Evolutionary conservation across 805 yeast species (phyloP).

Genomic region (Ogataea degrootiae): DNA sequence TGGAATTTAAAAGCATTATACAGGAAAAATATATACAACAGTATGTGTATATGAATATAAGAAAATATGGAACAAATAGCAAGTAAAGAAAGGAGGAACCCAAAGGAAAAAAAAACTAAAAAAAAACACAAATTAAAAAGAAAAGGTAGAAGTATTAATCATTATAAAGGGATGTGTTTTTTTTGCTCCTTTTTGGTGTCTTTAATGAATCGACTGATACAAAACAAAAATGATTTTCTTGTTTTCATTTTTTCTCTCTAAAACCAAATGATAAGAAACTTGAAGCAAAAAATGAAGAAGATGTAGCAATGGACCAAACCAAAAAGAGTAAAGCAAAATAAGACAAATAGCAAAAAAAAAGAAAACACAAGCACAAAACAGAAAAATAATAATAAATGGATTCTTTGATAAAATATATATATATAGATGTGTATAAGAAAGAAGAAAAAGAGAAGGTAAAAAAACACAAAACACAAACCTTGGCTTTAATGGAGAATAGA

Average conservation of each 20-base stretch:
- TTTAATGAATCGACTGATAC: no score
- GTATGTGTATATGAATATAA: not conserved
- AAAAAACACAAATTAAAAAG: not conserved
- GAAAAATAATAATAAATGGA: not conserved
- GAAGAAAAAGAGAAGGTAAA: not conserved
- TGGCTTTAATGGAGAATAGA: not conserved
- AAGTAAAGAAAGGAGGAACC: not conserved
- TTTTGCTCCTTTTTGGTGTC: no score
- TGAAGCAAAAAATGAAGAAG: not conserved
- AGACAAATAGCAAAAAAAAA: not conserved
- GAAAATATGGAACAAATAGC: not conserved
- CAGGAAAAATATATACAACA: not conserved
- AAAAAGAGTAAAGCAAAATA: not conserved
- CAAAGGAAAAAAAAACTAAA: not conserved
- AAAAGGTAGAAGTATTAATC: constrained; percentile 1
- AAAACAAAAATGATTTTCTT: not conserved
- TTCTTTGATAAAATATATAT: not conserved
- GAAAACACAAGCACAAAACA: not conserved
- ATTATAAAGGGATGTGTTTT: not conserved
- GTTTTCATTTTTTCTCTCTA: not conserved
- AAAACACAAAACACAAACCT: not conserved
- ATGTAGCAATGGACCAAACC: not conserved
- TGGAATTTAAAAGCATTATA: not conserved
- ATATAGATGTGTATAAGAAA: not conserved
- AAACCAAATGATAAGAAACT: not conserved